Evolutionary conservation across 768 basidiomycete species (phyloP), one percentile per base, ranked within the genome.

Genomic region (Crepidotus variabilis): DNA sequence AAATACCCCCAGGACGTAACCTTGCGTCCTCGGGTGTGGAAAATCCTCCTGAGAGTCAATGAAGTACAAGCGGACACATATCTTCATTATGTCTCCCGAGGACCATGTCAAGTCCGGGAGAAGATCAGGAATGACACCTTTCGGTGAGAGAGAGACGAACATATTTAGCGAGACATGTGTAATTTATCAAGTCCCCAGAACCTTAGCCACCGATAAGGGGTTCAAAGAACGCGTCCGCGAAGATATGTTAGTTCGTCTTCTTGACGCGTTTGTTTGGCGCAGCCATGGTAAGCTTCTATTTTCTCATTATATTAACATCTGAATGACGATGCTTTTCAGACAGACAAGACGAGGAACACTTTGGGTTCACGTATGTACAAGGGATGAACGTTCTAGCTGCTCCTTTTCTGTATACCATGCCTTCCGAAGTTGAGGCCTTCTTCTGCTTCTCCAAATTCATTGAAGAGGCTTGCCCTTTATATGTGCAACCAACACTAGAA

Each of bases 311-410:
- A 22, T 14, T 53, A 47, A 14, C 24, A 32, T 18, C 24, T 39
- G 18, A 53, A 23, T 22, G 51, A 54, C 8, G 34, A 47, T 36
- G n/a, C 57, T 24, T 0, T 21, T 8, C 61, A 93, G 91, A 93
- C 64, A 78, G 85, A 60, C 86, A 88, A 70, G 89, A 92, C 64
- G 77, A 76, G 0, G 83, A 89, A n/a, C 86, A 85, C 56, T 80
- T 92, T 43, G 91, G 84, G 8, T 97, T 98, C 71, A 94, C 92
- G 28, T 99, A 98, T 65, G 95, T 99, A 8, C 96, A 99, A 72
- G 97, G 97, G 28, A 98, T 97, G 94, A 99, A 99, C 69, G 97
- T 98, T 49, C 85, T 99, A 34, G 94, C 95, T 20, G 97, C 97
- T 2, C 97, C 97, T 0, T 99, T 98, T 71, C 80, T 99, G 24